Evolutionary conservation across 2,329 filamentous ascomycete genomes (phyloP).

Genomic region (Periconia macrospinosa): DNA sequence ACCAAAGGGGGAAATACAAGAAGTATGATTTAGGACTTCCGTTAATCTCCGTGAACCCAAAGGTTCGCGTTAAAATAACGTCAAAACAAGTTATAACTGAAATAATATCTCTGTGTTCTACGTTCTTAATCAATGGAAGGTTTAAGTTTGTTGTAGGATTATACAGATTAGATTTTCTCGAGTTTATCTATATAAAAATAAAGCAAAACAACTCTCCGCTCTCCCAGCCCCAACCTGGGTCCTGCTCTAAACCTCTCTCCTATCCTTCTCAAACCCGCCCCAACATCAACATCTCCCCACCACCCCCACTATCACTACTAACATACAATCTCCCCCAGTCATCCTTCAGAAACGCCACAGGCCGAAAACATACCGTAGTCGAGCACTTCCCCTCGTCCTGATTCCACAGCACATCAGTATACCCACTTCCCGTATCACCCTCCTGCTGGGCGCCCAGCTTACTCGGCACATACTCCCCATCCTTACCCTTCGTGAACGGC

Average conservation of each 20-base stretch:
- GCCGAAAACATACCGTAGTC: slow-evolving; percentile 32
- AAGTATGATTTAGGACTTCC: too few relatives aligned
- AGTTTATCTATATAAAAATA: too few relatives aligned
- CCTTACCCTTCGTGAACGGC: slow-evolving; percentile 14
- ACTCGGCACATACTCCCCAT: slow-evolving; percentile 16
- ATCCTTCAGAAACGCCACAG: slow-evolving; percentile 29
- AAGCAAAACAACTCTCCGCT: too few relatives aligned
- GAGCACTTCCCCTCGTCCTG: slow-evolving; percentile 25
- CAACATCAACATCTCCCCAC: slow-evolving; percentile 30
- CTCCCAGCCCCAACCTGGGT: too few relatives aligned
- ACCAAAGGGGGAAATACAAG: too few relatives aligned
- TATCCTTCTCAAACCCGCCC: slow-evolving; percentile 10
- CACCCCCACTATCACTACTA: slow-evolving; percentile 30
- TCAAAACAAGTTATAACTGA: too few relatives aligned
- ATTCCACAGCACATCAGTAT: slow-evolving; percentile 29
- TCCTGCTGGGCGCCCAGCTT: slow-evolving; percentile 12
- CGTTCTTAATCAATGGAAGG: too few relatives aligned
- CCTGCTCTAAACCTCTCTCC: not conserved
- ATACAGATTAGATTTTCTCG: too few relatives aligned
- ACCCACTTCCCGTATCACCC: slow-evolving; percentile 9
- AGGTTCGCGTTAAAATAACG: too few relatives aligned
- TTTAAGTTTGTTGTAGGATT: too few relatives aligned
- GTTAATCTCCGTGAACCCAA: too few relatives aligned
- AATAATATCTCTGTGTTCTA: too few relatives aligned
- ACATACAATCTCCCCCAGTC: slow-evolving; percentile 29